A percentile compares a stretch with the other conserved stretches of the same genome.
Conservation (phyloP, 352 stramenopile species). For the Phytophthora hybrid region DNA sequence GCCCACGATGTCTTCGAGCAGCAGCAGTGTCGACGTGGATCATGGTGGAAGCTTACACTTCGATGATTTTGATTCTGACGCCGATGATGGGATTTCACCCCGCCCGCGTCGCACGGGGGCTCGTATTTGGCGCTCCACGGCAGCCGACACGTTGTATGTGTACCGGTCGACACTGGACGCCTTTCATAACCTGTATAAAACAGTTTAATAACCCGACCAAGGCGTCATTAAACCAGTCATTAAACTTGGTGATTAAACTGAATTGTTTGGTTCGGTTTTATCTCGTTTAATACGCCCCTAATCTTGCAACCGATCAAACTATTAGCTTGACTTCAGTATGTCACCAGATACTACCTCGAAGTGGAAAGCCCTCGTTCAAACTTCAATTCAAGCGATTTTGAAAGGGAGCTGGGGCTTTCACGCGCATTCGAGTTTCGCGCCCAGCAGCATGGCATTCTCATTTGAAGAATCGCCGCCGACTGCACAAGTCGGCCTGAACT, state of each 20-base stretch:
- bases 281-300: neutral
- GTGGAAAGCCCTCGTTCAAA: neutral
- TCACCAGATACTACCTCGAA: neutral
- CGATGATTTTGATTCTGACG: neutral
- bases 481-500: too few species aligned
- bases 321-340: neutral
- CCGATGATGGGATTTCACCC: neutral
- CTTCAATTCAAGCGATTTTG: neutral
- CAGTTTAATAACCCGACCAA: too few species aligned
- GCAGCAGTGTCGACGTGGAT: neutral
- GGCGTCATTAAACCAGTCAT: too few species aligned
- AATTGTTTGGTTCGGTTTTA: too few species aligned
- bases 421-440: neutral
- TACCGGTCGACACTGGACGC: neutral
- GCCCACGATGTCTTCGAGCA: neutral
- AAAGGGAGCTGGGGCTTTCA: neutral
- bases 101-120: neutral
- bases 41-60: neutral
- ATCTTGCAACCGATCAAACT: neutral
- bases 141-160: neutral
- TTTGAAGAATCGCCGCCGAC: too few species aligned
- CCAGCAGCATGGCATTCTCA: too few species aligned
- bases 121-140: neutral
- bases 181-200: too few species aligned
- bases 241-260: too few species aligned